phyloP scores from a whole-genome alignment of 176 grass and related monocot genomes.

The Musa itinerans region DNA sequence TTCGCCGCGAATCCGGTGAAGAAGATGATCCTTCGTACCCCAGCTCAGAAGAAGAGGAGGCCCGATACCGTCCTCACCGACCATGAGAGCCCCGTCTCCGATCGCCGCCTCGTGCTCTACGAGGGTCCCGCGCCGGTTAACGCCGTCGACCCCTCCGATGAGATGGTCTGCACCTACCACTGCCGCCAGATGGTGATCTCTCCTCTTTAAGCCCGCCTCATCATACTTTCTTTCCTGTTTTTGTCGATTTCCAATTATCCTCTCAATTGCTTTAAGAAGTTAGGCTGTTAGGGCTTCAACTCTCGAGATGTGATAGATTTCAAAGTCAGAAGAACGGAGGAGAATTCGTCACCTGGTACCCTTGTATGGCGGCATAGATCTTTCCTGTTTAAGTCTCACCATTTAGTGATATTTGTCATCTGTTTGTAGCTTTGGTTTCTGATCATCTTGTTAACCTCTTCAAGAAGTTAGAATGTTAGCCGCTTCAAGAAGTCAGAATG shows the following conservation, averaged over 20 bases:
- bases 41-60: constrained; percentile 63
- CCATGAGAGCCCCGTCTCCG: constrained; percentile 51
- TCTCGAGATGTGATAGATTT: too few species aligned
- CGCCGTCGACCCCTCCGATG: constrained; percentile 31
- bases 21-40: constrained; percentile 72
- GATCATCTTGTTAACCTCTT: too few species aligned
- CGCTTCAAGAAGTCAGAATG: background rate
- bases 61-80: constrained; percentile 13
- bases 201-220: background rate
- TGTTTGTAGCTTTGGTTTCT: too few species aligned
- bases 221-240: background rate
- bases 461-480: too few species aligned
- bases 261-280: too few species aligned
- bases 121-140: constrained; percentile 28
- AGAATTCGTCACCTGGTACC: too few species aligned
- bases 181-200: constrained; percentile 94
- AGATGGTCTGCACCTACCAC: constrained; percentile 87
- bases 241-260: too few species aligned
- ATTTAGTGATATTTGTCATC: too few species aligned
- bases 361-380: too few species aligned
- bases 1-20: background rate
- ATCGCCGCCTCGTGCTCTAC: constrained; percentile 72
- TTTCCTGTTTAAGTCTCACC: too few species aligned
- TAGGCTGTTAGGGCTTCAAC: too few species aligned
- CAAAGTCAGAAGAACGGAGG: too few species aligned